Percentiles rank a stretch among this genome's conserved stretches.
phyloP scores from a whole-genome alignment of 2,329 filamentous ascomycete species.

The Zasmidium angulare region DNA sequence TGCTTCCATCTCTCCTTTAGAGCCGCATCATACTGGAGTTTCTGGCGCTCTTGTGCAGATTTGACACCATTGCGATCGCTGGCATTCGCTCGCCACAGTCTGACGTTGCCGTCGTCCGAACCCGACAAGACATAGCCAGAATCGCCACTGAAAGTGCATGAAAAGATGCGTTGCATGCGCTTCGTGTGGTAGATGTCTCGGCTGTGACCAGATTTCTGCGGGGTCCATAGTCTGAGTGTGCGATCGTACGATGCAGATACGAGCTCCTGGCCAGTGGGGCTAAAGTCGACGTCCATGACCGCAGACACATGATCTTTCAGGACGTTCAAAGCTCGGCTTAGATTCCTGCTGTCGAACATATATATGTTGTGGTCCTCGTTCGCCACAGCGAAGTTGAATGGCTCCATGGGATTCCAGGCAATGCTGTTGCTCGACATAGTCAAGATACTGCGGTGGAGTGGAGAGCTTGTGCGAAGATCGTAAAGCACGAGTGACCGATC shows the following conservation, averaged over 20 bases:
- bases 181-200: conserved; percentile 97
- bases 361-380: conserved; percentile 94
- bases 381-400: conserved; percentile 89
- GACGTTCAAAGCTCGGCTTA: conserved; percentile 83
- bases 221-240: conserved; percentile 80
- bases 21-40: conserved; percentile 87
- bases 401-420: conserved; percentile 94
- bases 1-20: conserved; percentile 82
- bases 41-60: conserved; percentile 77
- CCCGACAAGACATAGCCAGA: conserved; percentile 86
- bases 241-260: conserved; percentile 87
- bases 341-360: conserved; percentile 91
- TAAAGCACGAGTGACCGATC: conserved; percentile 89
- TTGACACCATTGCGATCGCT: conserved; percentile 82
- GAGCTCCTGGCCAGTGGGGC: conserved; percentile 89
- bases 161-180: conserved; percentile 93
- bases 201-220: conserved; percentile 70
- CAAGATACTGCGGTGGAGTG: conserved; percentile 77
- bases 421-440: conserved; percentile 81
- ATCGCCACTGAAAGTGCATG: conserved; percentile 81
- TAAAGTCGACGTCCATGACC: conserved; percentile 96
- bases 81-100: conserved; percentile 86
- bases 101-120: conserved; percentile 87
- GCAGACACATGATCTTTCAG: conserved; percentile 87
- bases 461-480: conserved; percentile 82